Percentiles rank a stretch among this genome's conserved stretches.
Evolutionary conservation across 1,139 yeast genomes (phyloP).

Genomic region (Wickerhamomyces sp.): DNA sequence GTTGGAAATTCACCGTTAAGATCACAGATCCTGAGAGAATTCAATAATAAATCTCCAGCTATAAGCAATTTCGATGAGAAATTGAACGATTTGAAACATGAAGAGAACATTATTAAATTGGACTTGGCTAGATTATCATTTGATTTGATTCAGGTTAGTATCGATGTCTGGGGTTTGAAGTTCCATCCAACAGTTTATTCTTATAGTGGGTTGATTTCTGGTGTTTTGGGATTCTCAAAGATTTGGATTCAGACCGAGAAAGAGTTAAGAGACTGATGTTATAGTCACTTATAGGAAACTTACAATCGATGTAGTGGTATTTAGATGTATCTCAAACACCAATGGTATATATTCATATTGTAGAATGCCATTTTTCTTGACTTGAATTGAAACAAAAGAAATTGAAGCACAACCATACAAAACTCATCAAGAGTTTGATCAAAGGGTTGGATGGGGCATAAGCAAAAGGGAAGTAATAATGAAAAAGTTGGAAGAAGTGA

Average conservation of each 20-base stretch:
- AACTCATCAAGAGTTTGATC: not conserved
- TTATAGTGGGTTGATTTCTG: constrained; percentile 33
- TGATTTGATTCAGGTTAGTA: constrained; percentile 39
- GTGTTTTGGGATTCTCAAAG: constrained; percentile 35
- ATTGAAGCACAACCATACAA: no score
- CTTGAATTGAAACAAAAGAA: no score
- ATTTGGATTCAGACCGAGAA: constrained; percentile 32
- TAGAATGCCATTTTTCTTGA: no score
- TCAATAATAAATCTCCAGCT: constrained; percentile 22
- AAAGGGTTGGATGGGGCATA: no score
- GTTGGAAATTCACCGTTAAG: constrained; percentile 24
- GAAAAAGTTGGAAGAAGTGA: not conserved
- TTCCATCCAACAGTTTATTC: constrained; percentile 28
- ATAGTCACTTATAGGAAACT: no score
- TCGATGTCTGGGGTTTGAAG: constrained; percentile 35
- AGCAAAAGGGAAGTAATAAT: no score
- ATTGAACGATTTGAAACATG: constrained; percentile 27
- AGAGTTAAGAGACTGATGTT: constrained; percentile 12
- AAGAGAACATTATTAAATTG: constrained; percentile 29
- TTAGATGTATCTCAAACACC: no score
- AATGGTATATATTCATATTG: no score
- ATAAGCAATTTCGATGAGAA: constrained; percentile 18
- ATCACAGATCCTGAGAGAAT: constrained; percentile 27
- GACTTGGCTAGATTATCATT: constrained; percentile 34
- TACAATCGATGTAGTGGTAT: no score